Evolutionary conservation across 495 filamentous ascomycete genomes (phyloP).

Genomic region (Viridothelium virens): DNA sequence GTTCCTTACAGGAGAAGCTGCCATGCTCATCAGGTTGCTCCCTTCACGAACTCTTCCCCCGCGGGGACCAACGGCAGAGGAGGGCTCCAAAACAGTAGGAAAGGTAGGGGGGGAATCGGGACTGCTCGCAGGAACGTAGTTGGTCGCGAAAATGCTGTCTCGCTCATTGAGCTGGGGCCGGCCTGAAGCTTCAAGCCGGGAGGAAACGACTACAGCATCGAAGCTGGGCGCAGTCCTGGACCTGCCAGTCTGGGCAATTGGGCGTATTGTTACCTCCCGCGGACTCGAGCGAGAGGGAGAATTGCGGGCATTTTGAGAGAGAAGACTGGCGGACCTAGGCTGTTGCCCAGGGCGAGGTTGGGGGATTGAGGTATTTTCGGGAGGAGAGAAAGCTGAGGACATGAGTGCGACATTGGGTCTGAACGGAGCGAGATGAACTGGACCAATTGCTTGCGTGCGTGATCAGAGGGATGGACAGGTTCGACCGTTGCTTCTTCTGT

Average conservation of each 20-base stretch:
- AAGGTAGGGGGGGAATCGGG: conserved; percentile 29
- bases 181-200: conserved; percentile 15
- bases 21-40: conserved; percentile 11
- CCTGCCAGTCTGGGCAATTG: conserved; percentile 4
- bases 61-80: not conserved
- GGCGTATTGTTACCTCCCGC: conserved; percentile 9
- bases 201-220: not conserved
- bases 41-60: not conserved
- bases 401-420: conserved; percentile 31
- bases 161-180: conserved; percentile 51
- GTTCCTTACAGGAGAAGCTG: conserved; percentile 25
- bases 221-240: conserved; percentile 3
- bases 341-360: not conserved
- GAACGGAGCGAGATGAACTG: not conserved
- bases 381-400: conserved; percentile 24
- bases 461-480: conserved; percentile 1
- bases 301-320: conserved; percentile 4
- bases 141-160: conserved; percentile 58
- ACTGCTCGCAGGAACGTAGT: conserved; percentile 48
- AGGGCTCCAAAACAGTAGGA: not conserved
- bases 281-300: not conserved
- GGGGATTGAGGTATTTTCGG: conserved; percentile 27
- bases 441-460: conserved; percentile 6
- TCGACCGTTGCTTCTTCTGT: conserved; percentile 4
- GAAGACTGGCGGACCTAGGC: not conserved